phyloP scores from a whole-genome alignment of 352 stramenopile genomes.

The Plasmopara muralis region DNA sequence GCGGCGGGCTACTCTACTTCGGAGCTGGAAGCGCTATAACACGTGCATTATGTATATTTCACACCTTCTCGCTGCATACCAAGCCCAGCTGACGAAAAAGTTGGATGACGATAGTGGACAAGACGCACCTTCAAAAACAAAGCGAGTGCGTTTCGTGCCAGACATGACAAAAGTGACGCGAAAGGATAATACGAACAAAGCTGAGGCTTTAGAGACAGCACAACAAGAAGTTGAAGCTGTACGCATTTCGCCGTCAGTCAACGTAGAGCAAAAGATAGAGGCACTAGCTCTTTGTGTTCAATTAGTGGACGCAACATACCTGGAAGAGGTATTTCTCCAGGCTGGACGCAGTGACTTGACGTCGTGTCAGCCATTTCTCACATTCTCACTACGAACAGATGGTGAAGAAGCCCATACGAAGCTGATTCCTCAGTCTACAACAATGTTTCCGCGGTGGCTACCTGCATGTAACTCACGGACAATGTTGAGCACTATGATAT shows the following conservation, averaged over 20 bases:
- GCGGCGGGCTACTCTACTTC: conserved; percentile 55
- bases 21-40: conserved; percentile 78
- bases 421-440: conserved; percentile 33
- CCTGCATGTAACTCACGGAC: conserved; percentile 27
- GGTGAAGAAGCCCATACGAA: conserved; percentile 31
- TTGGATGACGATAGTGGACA: conserved; percentile 14
- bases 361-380: conserved; percentile 43
- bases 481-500: conserved; percentile 33
- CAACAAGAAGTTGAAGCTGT: conserved; percentile 5
- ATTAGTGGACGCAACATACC: conserved; percentile 40
- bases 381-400: conserved; percentile 31
- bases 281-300: conserved; percentile 36
- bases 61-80: conserved; percentile 30
- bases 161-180: conserved; percentile 20
- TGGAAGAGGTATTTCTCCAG: conserved; percentile 49
- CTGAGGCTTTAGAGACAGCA: neutral
- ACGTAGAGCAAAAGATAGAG: conserved; percentile 22
- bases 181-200: conserved; percentile 5
- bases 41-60: conserved; percentile 62
- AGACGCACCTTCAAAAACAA: conserved; percentile 34
- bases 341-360: conserved; percentile 39
- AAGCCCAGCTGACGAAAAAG: conserved; percentile 9
- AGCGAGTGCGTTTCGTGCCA: conserved; percentile 55
- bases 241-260: neutral
- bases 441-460: conserved; percentile 62